Evolutionary conservation across 176 grass and related monocot genomes (phyloP).

Genomic region (Bromus sterilis): DNA sequence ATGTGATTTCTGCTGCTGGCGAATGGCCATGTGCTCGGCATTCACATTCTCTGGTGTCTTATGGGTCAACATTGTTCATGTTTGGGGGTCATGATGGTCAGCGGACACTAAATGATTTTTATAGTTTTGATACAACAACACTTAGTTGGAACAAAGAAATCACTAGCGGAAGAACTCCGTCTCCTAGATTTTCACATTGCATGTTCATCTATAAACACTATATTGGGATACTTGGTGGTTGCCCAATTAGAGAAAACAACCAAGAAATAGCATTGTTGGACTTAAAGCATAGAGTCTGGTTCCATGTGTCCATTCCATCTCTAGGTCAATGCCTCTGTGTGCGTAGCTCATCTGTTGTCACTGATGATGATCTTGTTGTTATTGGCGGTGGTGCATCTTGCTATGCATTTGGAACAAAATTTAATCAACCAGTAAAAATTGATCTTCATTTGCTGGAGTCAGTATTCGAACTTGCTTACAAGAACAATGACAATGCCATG

Average conservation of each 20-base stretch:
- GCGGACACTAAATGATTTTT: conserved; percentile 55
- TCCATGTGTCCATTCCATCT: conserved; percentile 47
- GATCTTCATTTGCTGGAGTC: conserved; percentile 58
- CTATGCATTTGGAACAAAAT: conserved; percentile 97
- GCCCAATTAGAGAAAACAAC: conserved; percentile 65
- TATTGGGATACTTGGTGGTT: conserved; percentile 79
- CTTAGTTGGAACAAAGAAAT: conserved; percentile 63
- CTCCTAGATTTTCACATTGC: conserved; percentile 87
- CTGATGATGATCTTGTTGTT: conserved; percentile 70
- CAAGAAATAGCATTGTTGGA: conserved; percentile 70
- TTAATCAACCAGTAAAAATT: conserved; percentile 71
- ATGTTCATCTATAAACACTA: conserved; percentile 81
- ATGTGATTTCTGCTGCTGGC: conserved; percentile 25
- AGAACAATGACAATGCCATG: not conserved
- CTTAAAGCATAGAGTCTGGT: conserved; percentile 49
- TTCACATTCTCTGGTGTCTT: conserved; percentile 79
- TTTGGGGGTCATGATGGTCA: conserved; percentile 94
- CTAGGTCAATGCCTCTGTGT: conserved; percentile 69
- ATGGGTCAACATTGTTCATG: conserved; percentile 55
- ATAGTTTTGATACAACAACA: conserved; percentile 69
- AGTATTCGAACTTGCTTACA: not conserved
- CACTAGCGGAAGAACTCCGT: conserved; percentile 55
- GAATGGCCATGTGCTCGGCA: conserved; percentile 83
- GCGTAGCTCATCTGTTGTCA: conserved; percentile 60
- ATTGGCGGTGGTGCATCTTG: conserved; percentile 86